Percentiles rank a stretch among this genome's conserved stretches.
Conservation (phyloP, 2,329 filamentous ascomycete genomes). For the Beauveria scarabaeidicola region DNA sequence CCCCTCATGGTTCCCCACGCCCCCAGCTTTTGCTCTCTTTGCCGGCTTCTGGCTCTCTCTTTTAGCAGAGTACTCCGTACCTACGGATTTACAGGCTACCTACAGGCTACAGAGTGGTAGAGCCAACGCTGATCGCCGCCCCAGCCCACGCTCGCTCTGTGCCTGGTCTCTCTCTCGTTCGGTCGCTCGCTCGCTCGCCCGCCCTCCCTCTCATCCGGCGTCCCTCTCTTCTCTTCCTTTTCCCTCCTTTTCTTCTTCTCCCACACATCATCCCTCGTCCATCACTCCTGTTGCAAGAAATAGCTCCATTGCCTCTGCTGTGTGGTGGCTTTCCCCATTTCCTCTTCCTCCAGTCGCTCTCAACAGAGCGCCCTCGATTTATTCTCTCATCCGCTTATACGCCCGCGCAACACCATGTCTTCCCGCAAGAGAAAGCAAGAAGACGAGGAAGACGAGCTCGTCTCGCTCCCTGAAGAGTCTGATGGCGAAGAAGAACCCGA, state of each 20-base stretch:
- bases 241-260: conserved; percentile 9
- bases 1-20: background rate
- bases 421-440: conserved; percentile 46
- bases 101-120: background rate
- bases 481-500: conserved; percentile 46
- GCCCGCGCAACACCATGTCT: conserved; percentile 28
- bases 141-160: background rate
- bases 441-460: conserved; percentile 43
- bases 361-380: background rate
- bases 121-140: background rate
- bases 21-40: conserved; percentile 7
- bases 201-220: conserved; percentile 18
- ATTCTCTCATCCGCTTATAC: conserved; percentile 8
- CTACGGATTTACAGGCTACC: too few species aligned
- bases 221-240: conserved; percentile 16
- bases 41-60: background rate
- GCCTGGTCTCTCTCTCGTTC: background rate
- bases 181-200: conserved; percentile 13
- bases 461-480: conserved; percentile 44
- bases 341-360: background rate
- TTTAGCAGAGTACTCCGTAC: too few species aligned
- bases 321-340: background rate
- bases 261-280: conserved; percentile 1
- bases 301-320: background rate
- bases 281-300: background rate